Evolutionary conservation across 495 filamentous ascomycete species (phyloP).

Genomic region (Chaetomium cochliodes): DNA sequence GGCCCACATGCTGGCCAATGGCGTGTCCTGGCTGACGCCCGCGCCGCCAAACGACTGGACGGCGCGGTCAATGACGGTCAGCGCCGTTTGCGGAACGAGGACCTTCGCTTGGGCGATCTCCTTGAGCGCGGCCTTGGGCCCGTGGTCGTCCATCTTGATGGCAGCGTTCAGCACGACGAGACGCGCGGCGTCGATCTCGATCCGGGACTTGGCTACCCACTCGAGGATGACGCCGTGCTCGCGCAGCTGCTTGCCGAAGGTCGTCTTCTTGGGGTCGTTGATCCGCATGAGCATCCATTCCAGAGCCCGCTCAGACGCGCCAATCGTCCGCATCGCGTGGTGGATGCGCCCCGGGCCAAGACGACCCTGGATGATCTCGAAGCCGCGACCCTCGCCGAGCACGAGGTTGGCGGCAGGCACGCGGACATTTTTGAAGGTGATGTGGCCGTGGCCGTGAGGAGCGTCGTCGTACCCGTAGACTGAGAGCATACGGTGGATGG

Average conservation of each 20-base stretch:
- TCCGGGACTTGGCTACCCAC: constrained; percentile 85
- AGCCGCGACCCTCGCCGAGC: constrained; percentile 86
- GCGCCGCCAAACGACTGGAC: constrained; percentile 84
- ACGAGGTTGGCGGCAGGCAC: constrained; percentile 76
- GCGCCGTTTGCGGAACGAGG: constrained; percentile 70
- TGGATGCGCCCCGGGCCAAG: constrained; percentile 91
- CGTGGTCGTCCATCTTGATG: constrained; percentile 78
- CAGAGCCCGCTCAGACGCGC: constrained; percentile 77
- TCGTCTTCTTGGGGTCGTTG: constrained; percentile 81
- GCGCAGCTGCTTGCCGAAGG: constrained; percentile 76
- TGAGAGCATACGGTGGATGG: constrained; percentile 77
- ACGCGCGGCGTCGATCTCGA: constrained; percentile 87
- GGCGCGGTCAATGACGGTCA: constrained; percentile 81
- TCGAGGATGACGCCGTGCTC: constrained; percentile 90
- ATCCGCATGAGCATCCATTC: constrained; percentile 87
- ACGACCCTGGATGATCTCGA: constrained; percentile 93
- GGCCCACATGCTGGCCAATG: constrained; percentile 84
- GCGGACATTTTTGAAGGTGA: constrained; percentile 81
- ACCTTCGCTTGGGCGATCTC: constrained; percentile 90
- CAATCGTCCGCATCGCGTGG: constrained; percentile 90
- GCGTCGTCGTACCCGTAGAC: constrained; percentile 96
- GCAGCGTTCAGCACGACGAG: constrained; percentile 86
- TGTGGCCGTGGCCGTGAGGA: constrained; percentile 88
- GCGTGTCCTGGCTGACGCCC: constrained; percentile 87
- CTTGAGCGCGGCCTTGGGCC: constrained; percentile 75